Percentiles rank a stretch among this genome's conserved stretches.
These are phyloP conservation scores for Claviceps sp. DNA, from an alignment of 2,329 filamentous ascomycete genomes.

Conservation along the genomic window DNA sequence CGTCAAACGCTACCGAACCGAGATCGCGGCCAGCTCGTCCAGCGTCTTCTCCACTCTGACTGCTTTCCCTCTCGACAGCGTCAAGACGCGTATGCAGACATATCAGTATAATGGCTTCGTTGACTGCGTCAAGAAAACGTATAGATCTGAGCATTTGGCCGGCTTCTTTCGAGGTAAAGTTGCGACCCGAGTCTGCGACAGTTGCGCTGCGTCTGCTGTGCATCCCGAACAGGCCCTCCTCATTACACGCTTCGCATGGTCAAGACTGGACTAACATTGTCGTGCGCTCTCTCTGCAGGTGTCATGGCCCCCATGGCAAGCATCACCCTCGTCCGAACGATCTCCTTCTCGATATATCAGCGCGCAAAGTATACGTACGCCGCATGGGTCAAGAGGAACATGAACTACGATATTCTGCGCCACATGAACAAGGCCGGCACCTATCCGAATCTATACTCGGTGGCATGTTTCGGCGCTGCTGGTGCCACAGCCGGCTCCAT, in stretches of 20 bases:
- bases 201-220: too few relatives aligned
- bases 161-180: constrained; percentile 69
- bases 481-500: constrained; percentile 67
- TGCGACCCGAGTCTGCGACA: neutral
- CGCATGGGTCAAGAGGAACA: constrained; percentile 53
- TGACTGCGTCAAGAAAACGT: constrained; percentile 64
- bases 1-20: constrained; percentile 66
- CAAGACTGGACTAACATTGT: neutral
- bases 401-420: constrained; percentile 55
- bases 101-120: constrained; percentile 64
- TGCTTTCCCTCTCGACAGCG: constrained; percentile 78
- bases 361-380: constrained; percentile 62
- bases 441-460: constrained; percentile 58
- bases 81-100: constrained; percentile 83
- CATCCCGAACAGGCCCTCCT: too few relatives aligned
- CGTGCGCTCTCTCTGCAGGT: constrained; percentile 28
- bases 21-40: constrained; percentile 64
- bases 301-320: constrained; percentile 69
- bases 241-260: too few relatives aligned
- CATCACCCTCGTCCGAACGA: constrained; percentile 62
- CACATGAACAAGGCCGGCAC: constrained; percentile 58
- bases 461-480: constrained; percentile 63
- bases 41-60: constrained; percentile 66
- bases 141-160: constrained; percentile 54
- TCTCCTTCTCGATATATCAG: constrained; percentile 71